Evolutionary conservation across 495 filamentous ascomycete species (phyloP), one percentile per base, ranked within the genome.

Genomic region (Penicillium coprophilum): DNA sequence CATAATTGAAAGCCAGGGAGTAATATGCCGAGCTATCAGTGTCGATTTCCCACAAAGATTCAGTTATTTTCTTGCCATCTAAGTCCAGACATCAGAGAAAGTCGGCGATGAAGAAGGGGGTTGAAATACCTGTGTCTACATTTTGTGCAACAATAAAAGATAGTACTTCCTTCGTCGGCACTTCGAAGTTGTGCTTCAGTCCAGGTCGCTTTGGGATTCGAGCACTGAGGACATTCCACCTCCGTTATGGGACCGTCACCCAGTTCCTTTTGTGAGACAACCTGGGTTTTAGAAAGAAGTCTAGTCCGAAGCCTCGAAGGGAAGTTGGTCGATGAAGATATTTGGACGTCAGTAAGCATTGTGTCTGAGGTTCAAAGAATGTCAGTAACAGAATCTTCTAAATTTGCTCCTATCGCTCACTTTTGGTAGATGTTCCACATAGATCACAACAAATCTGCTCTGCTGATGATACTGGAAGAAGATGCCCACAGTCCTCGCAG

Each of bases 161-260:
- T 84, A 2, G 89, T 91, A 38, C 80, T 85, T n/a, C 91, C 90
- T 79, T 93, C 90, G 70, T 95, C 91, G 1, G 91, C 91, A 67
- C 87, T 82, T 47, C 90, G 78, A 61, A 92, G 71, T 63, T 95
- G 91, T 45, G 86, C 79, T 15, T 87, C 83, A 36, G 84, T 85
- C 67, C 82, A 94, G 59, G 80, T 84, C 58, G 92, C 84, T 59
- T 91, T 86, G 30, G 79, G 77, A 51, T 79, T 77, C 10, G 84
- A 87, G 61, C 91, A 94, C 64, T 88, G 83, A 7, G 81, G 81
- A 61, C 91, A 93, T 21, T 83, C 81, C 63, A 85, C 73, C 8
- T 78, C 67, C 57, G 85, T 85, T 17, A 55, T 23, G 23, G 52
- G 52, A 19, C 52, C 40, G 19, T 57, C 56, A 24, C 59, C 66